Evolutionary conservation across 1,139 yeast genomes (phyloP), one percentile per base, ranked within the genome.

Genomic region (Kodamaea sp.): DNA sequence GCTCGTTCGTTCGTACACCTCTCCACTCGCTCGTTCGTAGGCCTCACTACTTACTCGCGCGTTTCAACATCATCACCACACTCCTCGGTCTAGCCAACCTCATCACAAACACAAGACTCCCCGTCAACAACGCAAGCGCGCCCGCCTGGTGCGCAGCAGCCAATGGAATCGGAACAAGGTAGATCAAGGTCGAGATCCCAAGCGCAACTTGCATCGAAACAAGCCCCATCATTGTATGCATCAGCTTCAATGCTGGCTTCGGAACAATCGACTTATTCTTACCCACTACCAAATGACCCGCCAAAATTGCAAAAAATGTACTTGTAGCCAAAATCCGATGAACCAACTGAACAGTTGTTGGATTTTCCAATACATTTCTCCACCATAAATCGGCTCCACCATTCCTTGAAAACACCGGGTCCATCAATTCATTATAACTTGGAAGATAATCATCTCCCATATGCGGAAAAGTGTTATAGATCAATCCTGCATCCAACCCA

Each of bases 91-190:
- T 75, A 50, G 84, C 79, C 50, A 92, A 69, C 44, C 79, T 75
- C 26, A 88, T 78, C 15, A 84, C 78, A 47, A 86, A 75, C 2
- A 88, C 71, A 47, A 92, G 69, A 23, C 88, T 76, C 9, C 85
- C 73, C 0, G 98, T 92, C 52, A 94, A 70, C 39, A 94, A 72
- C 0, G 95, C 95, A 54, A 94, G 68, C 0, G 97, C 96, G 48
- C 98, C 97, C 9, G 97, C 97, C 67, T 94, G 99, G 60, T 94
- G 99, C 6, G 90, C 78, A 7, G 97, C 95, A 1, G 96, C 99
- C 36, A 92, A 65, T 11, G 96, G 86, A 30, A 87, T 81, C 28
- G 99, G 99, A 11, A 92, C 98, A 46, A 89, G 73, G 60, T 88
- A 90, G 31, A 90, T 63, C 54, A 94, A 73, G 0, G 98, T 92